Base-by-base conservation (phyloP, 768 basidiomycete genomes). In the Russula ochroleuca region DNA sequence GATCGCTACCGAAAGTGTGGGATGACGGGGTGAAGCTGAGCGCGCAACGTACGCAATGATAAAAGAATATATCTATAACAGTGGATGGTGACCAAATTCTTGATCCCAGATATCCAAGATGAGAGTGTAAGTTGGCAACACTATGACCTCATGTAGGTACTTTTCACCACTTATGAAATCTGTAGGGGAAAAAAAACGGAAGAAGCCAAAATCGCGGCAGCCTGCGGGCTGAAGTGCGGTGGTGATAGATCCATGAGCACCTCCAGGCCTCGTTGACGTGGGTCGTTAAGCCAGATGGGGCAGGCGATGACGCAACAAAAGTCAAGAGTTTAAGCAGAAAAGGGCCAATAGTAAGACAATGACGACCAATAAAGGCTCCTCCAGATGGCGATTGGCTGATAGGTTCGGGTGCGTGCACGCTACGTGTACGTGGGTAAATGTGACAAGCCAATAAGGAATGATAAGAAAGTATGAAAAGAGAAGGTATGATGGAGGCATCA, bases 121-220 rank as follows among this genome's bases (percentile, higher is more conserved):
- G 64, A 59, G 47, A 7, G 25, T 21, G 43, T 56, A 41, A 45
- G 54, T 28, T 45, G 48, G 33, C 54, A 51, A 56, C 23, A 10
- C 41, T 25, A 65, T 65, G 59, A 65, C 59, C 59, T 65, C 64
- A 65, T 61, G 54, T 33, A 51, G 47, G 47, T 23, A 37, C 54
- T 50, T 52, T 15, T 50, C 47, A 51, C 49, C 33, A 37, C 40
- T 55, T 41, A 57, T 65, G 51, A 60, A 49, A 56, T 35, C 47
- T 50, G n/a, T 21, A n/a, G 19, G 21, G 37, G 17, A 40, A 25
- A 55, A 47, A 38, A 48, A 56, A 43, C 59, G 48, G 49, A 61
- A 59, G 52, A 64, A 65, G 59, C 7, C n/a, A 65, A 51, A 51
- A 38, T 51, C 51, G 59, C 47, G 59, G 58, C 41, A 40, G 13